A percentile compares a stretch with the other conserved stretches of the same genome.
Conservation (phyloP, 2,329 filamentous ascomycete genomes). For the Ascomycota sp. region DNA sequence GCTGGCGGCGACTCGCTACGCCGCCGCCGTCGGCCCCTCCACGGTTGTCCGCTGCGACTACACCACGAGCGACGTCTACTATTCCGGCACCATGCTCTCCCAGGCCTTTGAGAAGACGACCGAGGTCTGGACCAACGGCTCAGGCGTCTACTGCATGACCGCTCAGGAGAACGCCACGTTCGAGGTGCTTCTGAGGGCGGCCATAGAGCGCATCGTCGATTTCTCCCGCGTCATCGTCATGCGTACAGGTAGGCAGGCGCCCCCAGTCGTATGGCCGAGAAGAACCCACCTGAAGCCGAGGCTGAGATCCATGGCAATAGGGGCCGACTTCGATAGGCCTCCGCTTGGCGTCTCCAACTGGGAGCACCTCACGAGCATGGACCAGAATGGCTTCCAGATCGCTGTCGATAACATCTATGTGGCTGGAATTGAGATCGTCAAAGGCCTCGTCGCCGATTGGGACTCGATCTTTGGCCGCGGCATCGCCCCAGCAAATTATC, state of each 20-base stretch:
- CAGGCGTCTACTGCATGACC: constrained; percentile 46
- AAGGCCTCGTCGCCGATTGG: constrained; percentile 43
- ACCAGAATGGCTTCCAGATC: constrained; percentile 43
- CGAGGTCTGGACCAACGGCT: constrained; percentile 43
- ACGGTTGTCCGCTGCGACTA: constrained; percentile 43
- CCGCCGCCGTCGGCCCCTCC: constrained; percentile 24
- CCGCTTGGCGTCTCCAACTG: constrained; percentile 33
- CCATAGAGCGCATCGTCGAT: constrained; percentile 36
- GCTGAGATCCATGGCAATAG: constrained; percentile 12
- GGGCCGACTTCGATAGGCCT: constrained; percentile 52
- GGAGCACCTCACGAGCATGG: constrained; percentile 35
- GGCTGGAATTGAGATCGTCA: constrained; percentile 43
- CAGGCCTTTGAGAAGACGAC: constrained; percentile 47
- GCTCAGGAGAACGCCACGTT: constrained; percentile 53
- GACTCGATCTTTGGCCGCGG: constrained; percentile 34
- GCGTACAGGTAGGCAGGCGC: constrained; percentile 26
- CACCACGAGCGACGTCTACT: constrained; percentile 55
- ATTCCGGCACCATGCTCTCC: constrained; percentile 37
- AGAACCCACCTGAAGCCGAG: no score
- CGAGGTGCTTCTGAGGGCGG: constrained; percentile 41
- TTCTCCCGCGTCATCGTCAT: constrained; percentile 48
- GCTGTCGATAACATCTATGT: constrained; percentile 45
- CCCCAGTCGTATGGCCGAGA: background rate
- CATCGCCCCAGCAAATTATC: constrained; percentile 39
- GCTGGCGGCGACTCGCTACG: constrained; percentile 16